Evolutionary conservation across 495 filamentous ascomycete genomes (phyloP), one percentile per base, ranked within the genome.

Genomic region (Daldinia childiae): DNA sequence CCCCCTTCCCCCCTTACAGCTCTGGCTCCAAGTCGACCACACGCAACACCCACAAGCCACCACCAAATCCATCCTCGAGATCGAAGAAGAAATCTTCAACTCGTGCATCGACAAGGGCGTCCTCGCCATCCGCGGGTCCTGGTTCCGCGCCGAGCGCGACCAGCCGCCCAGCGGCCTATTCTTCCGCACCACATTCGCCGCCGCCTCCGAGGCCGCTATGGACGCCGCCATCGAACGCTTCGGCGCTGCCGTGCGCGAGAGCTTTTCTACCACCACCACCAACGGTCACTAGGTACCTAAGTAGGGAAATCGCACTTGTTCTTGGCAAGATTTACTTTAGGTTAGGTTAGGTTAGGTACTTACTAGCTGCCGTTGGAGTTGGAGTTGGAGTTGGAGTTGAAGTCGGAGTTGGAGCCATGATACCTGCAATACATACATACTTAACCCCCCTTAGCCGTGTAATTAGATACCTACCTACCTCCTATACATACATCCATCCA

Each of bases 151-250:
- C 12, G 83, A 86, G 64, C 82, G 81, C 21, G 78, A 80, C 19
- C 73, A 74, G 39, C 76, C 78, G 36, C 83, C 77, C 14, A 79
- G 66, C 15, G 84, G 84, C 1, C 76, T 94, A 79, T 98, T 93
- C 84, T 95, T 98, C 84, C 87, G 95, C 43, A 89, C 91, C 6
- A 99, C 94, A 3, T 98, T 90, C 81, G 93, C 94, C 2, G 90
- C 94, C 26, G 93, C 93, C 15, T 87, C 88, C 45, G 83, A 84
- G 2, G 88, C 92, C 41, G 87, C 90, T 76, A 95, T 98, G 81
- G 84, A 83, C 1, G 89, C 93, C 79, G 95, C 91, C 0, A 93
- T 97, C 58, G 80, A 84, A 64, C 82, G 94, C 58, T 91, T 98
- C 69, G 92, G 90, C 0, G 81, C 83, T 62, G 89, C 92, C 3